These are phyloP conservation scores for Pseudogymnoascus sp. DNA, from an alignment of 2,329 filamentous ascomycete species.

Conservation along the genomic window DNA sequence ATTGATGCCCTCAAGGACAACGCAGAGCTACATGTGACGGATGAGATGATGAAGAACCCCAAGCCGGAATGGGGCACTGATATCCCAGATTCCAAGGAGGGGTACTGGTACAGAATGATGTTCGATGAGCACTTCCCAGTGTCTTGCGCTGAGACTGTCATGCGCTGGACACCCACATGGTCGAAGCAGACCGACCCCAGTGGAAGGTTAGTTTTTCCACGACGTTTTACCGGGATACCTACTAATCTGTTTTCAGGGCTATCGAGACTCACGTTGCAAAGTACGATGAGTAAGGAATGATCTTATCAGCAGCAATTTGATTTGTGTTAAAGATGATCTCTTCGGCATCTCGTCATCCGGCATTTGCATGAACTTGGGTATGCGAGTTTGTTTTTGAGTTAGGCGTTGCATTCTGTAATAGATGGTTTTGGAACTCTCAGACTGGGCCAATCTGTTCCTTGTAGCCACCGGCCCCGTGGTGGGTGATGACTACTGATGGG, in stretches of 20 bases:
- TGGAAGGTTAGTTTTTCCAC: slow-evolving; percentile 43
- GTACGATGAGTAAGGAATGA: slow-evolving; percentile 43
- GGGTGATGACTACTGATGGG: background rate
- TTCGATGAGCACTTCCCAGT: slow-evolving; percentile 98
- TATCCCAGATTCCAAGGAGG: slow-evolving; percentile 93
- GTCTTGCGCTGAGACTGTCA: slow-evolving; percentile 84
- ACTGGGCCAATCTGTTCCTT: background rate
- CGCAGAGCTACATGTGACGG: slow-evolving; percentile 80
- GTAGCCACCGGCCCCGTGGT: background rate
- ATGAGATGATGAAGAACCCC: slow-evolving; percentile 98
- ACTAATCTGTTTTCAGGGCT: slow-evolving; percentile 44
- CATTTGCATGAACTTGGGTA: background rate
- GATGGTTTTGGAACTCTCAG: background rate
- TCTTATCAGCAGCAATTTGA: slow-evolving; percentile 22
- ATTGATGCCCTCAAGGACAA: slow-evolving; percentile 96
- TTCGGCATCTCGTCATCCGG: background rate
- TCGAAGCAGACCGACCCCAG: slow-evolving; percentile 93
- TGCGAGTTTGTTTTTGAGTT: background rate
- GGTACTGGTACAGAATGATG: slow-evolving; percentile 97
- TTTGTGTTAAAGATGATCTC: slow-evolving; percentile 19
- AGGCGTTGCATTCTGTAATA: slow-evolving; percentile 7
- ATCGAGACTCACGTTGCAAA: slow-evolving; percentile 70
- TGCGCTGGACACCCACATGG: slow-evolving; percentile 97
- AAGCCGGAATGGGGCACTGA: slow-evolving; percentile 94
- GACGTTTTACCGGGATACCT: background rate